Base-by-base conservation (phyloP, 2,329 filamentous ascomycete species). In the Cryoendolithus antarcticus region DNA sequence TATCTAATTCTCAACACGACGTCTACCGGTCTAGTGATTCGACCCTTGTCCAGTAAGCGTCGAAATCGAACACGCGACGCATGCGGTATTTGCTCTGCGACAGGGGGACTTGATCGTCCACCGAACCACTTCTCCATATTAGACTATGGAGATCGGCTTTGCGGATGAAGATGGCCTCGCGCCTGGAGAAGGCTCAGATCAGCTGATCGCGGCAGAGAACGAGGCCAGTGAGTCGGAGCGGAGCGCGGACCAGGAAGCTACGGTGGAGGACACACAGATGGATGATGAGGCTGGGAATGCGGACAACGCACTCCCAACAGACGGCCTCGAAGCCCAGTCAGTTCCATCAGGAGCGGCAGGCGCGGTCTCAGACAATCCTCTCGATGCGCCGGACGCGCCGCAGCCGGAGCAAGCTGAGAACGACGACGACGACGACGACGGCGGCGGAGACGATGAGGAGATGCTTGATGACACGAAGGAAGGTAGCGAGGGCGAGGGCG, bases 391-490 rank as follows among this genome's bases (percentile, higher is more conserved):
- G 3, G 55, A 56, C 32, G 56, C 49, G 30, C 56, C 56, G 10
- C 52, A 49, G 21, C 48, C 59, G 12, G 59, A 62, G 36, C 51
- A 48, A 28, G 54, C 48, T 15, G 56, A 56, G 29, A 51, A 49
- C 9, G 54, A 33, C 15, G 49, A 41, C 15, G 15, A 19, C 9
- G 49, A 48, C 21, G 51, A 54, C 28, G 37, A 34, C 19, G 34
- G 38, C 19, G 34, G 38, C 27, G 34, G 27, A 9, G 40, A 38
- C 39, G 55, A 57, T 32, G 58, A 61, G 44, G 59, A 61, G 30
- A 60, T 89, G 83, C 80, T 72, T 43, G 83, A 70, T 11, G 24
- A 27, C 24, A 57, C 64, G 11, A 74, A 76, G 48, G 63, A 56
- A 19, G 53, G 47, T 33, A 55, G 29, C 15, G 24, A 8, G 24